Evolutionary conservation across 2,329 filamentous ascomycete species (phyloP).

Genomic region (Hirsutella rhossiliensis): DNA sequence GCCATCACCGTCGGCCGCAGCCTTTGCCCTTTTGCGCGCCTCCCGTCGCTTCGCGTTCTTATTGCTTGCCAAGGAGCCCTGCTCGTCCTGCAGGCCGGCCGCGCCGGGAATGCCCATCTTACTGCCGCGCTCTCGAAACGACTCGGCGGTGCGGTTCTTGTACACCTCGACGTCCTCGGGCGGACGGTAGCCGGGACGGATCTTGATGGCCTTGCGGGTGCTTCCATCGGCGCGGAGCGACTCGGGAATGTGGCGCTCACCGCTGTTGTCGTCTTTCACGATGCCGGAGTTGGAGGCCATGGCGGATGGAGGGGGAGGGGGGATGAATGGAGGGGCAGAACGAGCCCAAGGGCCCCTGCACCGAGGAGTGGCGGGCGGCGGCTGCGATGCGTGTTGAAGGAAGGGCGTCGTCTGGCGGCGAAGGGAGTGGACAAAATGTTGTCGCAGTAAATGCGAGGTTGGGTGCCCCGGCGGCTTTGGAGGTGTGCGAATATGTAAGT

Average conservation of each 20-base stretch:
- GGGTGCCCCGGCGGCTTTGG: too few species aligned
- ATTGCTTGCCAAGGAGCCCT: slow-evolving; percentile 54
- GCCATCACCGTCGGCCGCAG: slow-evolving; percentile 44
- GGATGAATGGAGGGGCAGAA: too few species aligned
- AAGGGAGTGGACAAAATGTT: too few species aligned
- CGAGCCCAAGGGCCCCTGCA: too few species aligned
- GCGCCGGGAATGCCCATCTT: slow-evolving; percentile 61
- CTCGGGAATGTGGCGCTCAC: slow-evolving; percentile 79
- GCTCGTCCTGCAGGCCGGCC: slow-evolving; percentile 37
- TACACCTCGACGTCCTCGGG: slow-evolving; percentile 95
- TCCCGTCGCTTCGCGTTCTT: slow-evolving; percentile 77
- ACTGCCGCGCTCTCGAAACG: slow-evolving; percentile 63
- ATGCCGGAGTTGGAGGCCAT: slow-evolving; percentile 57
- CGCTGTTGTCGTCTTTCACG: slow-evolving; percentile 61
- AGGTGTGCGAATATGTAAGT: too few species aligned
- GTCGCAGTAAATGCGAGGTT: too few species aligned
- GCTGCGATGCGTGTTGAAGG: too few species aligned
- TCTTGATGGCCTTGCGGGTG: slow-evolving; percentile 86
- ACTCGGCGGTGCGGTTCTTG: slow-evolving; percentile 81
- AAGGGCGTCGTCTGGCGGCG: too few species aligned
- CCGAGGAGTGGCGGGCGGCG: too few species aligned
- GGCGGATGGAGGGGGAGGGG: slow-evolving; percentile 4
- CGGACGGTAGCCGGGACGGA: slow-evolving; percentile 84
- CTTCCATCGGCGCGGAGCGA: slow-evolving; percentile 80
- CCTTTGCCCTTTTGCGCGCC: slow-evolving; percentile 42